phyloP scores from a whole-genome alignment of 2,329 filamentous ascomycete species.

The Alternaria sp. region DNA sequence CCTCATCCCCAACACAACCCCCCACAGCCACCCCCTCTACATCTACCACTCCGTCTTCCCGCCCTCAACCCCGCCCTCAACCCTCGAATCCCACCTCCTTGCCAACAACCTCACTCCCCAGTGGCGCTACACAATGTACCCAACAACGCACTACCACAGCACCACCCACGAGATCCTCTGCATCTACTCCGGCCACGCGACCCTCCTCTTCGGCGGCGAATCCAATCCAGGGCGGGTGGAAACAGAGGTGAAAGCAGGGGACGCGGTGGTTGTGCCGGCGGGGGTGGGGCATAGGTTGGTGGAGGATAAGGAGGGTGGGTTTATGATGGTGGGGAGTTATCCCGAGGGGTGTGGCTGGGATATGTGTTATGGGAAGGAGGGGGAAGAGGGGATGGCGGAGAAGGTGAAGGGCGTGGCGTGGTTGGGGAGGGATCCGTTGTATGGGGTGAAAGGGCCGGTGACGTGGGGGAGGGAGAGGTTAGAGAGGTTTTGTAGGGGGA shows the following conservation, averaged over 20 bases:
- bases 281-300: conserved; percentile 69
- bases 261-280: conserved; percentile 70
- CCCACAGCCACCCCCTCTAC: conserved; percentile 67
- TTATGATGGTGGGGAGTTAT: conserved; percentile 73
- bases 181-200: conserved; percentile 64
- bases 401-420: conserved; percentile 59
- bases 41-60: conserved; percentile 69
- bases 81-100: conserved; percentile 64
- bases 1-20: conserved; percentile 68
- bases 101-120: conserved; percentile 62
- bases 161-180: conserved; percentile 71
- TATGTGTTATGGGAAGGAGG: conserved; percentile 69
- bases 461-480: conserved; percentile 31
- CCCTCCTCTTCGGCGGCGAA: conserved; percentile 71
- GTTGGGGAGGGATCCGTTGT: conserved; percentile 66
- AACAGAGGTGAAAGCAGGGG: conserved; percentile 61
- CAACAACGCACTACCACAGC: conserved; percentile 69
- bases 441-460: conserved; percentile 34
- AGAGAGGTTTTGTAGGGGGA: conserved; percentile 1
- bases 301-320: conserved; percentile 61
- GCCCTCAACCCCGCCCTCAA: conserved; percentile 50
- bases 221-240: conserved; percentile 65
- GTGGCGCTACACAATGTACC: conserved; percentile 74
- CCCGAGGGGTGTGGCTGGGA: conserved; percentile 66
- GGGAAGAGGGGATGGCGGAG: conserved; percentile 61